Conservation (phyloP, 2,329 filamentous ascomycete species). For the Fusarium torulosum region DNA sequence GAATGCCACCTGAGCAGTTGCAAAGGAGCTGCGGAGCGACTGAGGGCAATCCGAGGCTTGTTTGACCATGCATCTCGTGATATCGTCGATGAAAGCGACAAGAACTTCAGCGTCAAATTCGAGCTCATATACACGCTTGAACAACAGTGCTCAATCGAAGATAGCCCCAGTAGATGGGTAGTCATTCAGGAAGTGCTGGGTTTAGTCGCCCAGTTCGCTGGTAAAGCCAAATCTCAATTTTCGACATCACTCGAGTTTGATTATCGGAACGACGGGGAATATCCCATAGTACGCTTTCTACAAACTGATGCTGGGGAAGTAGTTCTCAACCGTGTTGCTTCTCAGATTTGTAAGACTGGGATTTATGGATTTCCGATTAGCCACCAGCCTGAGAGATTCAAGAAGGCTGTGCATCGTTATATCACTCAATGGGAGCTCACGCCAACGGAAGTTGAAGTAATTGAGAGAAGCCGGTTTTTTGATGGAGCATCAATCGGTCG, state of each 20-base stretch:
- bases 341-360: conserved; percentile 59
- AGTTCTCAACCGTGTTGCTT: conserved; percentile 53
- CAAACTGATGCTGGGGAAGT: conserved; percentile 45
- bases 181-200: conserved; percentile 66
- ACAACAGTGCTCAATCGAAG: conserved; percentile 61
- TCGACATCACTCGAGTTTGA: conserved; percentile 59
- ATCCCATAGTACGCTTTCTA: conserved; percentile 65
- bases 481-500: conserved; percentile 48
- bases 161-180: conserved; percentile 67
- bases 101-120: conserved; percentile 71
- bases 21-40: background rate
- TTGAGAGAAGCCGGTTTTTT: conserved; percentile 57
- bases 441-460: conserved; percentile 47
- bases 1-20: conserved; percentile 53
- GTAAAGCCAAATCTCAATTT: conserved; percentile 46
- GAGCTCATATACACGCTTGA: conserved; percentile 75
- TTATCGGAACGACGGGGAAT: conserved; percentile 51
- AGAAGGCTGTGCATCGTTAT: conserved; percentile 57
- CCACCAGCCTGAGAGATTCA: conserved; percentile 49
- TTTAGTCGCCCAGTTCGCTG: conserved; percentile 54
- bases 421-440: conserved; percentile 55
- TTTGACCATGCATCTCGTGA: conserved; percentile 54
- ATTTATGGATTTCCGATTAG: conserved; percentile 58
- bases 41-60: accelerated
- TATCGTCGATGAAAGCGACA: conserved; percentile 75